Evolutionary conservation across 2,329 filamentous ascomycete genomes (phyloP).

Genomic region (Monosporascus sp.): DNA sequence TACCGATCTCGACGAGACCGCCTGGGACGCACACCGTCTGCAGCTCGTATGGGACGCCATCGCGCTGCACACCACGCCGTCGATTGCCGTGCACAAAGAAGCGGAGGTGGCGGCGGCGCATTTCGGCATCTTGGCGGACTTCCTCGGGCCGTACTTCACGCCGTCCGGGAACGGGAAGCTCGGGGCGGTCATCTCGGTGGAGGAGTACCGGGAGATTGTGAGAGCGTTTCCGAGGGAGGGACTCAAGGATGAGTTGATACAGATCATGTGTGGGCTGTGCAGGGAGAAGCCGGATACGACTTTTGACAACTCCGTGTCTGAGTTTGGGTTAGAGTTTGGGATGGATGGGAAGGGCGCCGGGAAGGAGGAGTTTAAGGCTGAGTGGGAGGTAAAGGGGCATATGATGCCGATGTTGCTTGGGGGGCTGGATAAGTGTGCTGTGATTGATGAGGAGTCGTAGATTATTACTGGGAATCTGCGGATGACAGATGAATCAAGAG

Average conservation of each 20-base stretch:
- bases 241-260: conserved; percentile 3
- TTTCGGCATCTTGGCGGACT: conserved; percentile 13
- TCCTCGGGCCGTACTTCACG: conserved; percentile 13
- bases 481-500: too few species aligned
- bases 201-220: conserved; percentile 13
- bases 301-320: conserved; percentile 13
- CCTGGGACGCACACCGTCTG: conserved; percentile 5
- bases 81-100: conserved; percentile 10
- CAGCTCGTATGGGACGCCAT: conserved; percentile 7
- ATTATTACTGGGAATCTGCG: too few species aligned
- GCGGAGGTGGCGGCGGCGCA: conserved; percentile 12
- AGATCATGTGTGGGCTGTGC: conserved; percentile 15
- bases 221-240: conserved; percentile 12
- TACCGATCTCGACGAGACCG: background rate
- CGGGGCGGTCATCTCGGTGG: conserved; percentile 10
- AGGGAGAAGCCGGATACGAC: conserved; percentile 14
- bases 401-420: too few species aligned
- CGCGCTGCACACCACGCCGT: conserved; percentile 12
- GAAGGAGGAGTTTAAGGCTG: conserved; percentile 8
- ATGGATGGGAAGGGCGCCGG: conserved; percentile 12
- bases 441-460: too few species aligned
- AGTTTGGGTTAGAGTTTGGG: conserved; percentile 12
- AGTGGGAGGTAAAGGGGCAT: background rate
- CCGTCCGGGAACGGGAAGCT: background rate
- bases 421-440: too few species aligned